phyloP scores from a whole-genome alignment of 106 monocot genomes.

The Ottelia alismoides region DNA sequence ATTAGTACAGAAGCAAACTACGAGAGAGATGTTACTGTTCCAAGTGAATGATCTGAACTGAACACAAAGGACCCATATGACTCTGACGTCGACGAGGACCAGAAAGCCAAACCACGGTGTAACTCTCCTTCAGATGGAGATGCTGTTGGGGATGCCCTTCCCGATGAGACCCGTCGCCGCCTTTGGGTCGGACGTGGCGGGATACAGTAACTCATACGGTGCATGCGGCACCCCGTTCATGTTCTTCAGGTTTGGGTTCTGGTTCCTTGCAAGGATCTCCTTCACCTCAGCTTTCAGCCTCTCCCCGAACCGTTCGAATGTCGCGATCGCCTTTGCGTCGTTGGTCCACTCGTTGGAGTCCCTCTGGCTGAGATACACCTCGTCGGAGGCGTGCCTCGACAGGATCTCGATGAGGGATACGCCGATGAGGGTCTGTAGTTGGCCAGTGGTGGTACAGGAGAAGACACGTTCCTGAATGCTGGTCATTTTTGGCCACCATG shows the following conservation, averaged over 20 bases:
- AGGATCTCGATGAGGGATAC: constrained; percentile 25
- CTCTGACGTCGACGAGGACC: no score
- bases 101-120: no score
- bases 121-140: no score
- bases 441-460: constrained; percentile 28
- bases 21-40: no score
- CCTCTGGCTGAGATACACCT: no score
- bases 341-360: constrained; percentile 43
- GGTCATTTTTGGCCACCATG: constrained; percentile 59
- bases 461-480: constrained; percentile 18
- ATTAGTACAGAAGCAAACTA: no score
- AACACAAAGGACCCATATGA: no score
- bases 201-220: constrained; percentile 37
- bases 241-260: constrained; percentile 28
- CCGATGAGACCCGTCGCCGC: constrained; percentile 21
- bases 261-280: constrained; percentile 20
- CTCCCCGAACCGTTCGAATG: constrained; percentile 28
- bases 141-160: no score
- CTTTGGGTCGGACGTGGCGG: constrained; percentile 20
- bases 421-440: constrained; percentile 30
- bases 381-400: no score
- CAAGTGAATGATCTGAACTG: no score
- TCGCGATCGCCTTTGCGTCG: constrained; percentile 28
- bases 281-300: constrained; percentile 23
- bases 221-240: constrained; percentile 30